Base-by-base conservation (phyloP, 768 basidiomycete species). In the Galerina sulciceps region DNA sequence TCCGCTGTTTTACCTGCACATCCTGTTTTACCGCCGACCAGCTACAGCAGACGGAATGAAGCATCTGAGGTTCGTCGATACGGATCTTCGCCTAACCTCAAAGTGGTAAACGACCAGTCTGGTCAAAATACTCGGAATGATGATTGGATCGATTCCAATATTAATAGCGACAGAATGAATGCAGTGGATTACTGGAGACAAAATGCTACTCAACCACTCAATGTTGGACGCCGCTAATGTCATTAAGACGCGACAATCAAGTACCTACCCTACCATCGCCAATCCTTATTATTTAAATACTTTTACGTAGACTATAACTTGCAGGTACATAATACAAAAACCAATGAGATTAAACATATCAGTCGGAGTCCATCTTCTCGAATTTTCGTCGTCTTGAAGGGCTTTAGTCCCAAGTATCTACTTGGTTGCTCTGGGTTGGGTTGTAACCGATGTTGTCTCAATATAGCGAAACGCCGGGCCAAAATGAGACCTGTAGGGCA, bases 1-100 rank as follows among this genome's bases (percentile, higher is more conserved):
- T 64, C 69, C 13, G 65, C 61, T 5, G 41, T 57, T 17, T 58
- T 70, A 9, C 67, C 68, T 17, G 61, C 68, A 26, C 70, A 69
- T 50, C 70, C 70, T 18, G 63, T 57, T 8, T 40, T 69, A 35
- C 63, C 67, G 41, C 63, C 66, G n/a, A 41, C 51, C 20, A 26
- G 45, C 11, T 35, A 18, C 11, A 31, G 41, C 13, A 18, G 6
- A 6, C 54, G 15, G 31, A 20, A 13, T 37, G 50, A 58, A 15
- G 26, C 18, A 14, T 20, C 31, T 14, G 35, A 58, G 22, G 18
- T 38, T 26, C 57, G 41, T 18, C 59, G 45, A 37, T 57, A 59
- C 31, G 65, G 63, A 6, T 57, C 61, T 17, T 36, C 55, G 34
- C 64, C 62, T 3, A 55, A 56, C 37, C 36, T 58, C 17, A 53